Evolutionary conservation across 2,329 filamentous ascomycete species (phyloP).

Genomic region (Scedosporium dehoogii): DNA sequence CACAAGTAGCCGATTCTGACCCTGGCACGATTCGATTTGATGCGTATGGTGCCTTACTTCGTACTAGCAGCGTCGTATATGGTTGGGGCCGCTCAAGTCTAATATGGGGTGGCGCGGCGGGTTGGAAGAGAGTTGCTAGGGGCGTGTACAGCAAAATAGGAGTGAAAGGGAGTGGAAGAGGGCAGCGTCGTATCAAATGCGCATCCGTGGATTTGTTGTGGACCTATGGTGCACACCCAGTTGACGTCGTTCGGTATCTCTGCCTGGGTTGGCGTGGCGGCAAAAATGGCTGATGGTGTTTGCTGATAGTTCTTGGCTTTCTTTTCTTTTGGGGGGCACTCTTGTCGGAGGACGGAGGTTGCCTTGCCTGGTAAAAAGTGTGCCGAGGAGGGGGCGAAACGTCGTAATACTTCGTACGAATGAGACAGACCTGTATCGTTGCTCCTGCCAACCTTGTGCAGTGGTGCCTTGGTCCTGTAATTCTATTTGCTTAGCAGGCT

Average conservation of each 20-base stretch:
- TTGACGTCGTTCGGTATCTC: slow-evolving; percentile 2
- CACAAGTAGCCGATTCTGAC: background rate
- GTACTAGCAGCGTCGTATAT: too few species aligned
- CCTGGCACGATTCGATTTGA: too few species aligned
- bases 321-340: background rate
- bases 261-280: slow-evolving; percentile 1
- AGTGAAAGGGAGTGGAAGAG: too few species aligned
- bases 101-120: too few species aligned
- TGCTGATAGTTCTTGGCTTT: background rate
- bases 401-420: too few species aligned
- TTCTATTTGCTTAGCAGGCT: slow-evolving; percentile 1
- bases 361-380: background rate
- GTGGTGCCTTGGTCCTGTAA: background rate
- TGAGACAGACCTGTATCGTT: too few species aligned
- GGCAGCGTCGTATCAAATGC: background rate
- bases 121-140: too few species aligned
- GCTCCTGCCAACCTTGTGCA: too few species aligned
- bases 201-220: background rate
- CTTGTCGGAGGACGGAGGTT: background rate
- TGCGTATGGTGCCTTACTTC: too few species aligned
- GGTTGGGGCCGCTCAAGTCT: too few species aligned
- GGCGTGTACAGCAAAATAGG: too few species aligned
- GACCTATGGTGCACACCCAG: background rate
- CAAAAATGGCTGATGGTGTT: background rate
- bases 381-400: background rate